A percentile compares a stretch with the other conserved stretches of the same genome.
phyloP scores from a whole-genome alignment of 2,329 filamentous ascomycete genomes.

The Hypoxylon sp. region DNA sequence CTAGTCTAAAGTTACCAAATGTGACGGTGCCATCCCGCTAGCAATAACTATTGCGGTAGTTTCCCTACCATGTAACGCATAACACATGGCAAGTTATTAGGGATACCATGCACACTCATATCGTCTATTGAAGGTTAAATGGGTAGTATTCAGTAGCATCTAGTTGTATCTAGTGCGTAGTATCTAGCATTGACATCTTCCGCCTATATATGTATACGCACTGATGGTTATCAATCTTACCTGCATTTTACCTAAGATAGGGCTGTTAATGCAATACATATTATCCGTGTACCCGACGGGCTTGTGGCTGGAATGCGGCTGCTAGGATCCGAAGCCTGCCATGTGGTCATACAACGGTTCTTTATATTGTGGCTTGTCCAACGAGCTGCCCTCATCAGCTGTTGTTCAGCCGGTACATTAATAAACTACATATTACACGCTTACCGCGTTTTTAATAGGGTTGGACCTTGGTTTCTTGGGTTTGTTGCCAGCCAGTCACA shows the following conservation, averaged over 20 bases:
- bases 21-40: conserved; percentile 47
- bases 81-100: conserved; percentile 43
- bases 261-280: conserved; percentile 39
- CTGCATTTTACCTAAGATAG: conserved; percentile 34
- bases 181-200: conserved; percentile 24
- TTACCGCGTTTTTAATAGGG: conserved; percentile 42
- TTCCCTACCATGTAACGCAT: conserved; percentile 46
- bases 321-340: conserved; percentile 36
- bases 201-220: conserved; percentile 15
- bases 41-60: conserved; percentile 42
- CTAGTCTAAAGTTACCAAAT: conserved; percentile 41
- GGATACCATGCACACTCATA: conserved; percentile 23
- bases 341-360: conserved; percentile 47
- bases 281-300: conserved; percentile 32
- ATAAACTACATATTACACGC: conserved; percentile 41
- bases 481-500: conserved; percentile 35
- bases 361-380: conserved; percentile 46
- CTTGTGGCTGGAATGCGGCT: conserved; percentile 45
- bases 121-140: conserved; percentile 21
- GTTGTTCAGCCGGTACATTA: conserved; percentile 35
- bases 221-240: conserved; percentile 16
- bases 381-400: conserved; percentile 25
- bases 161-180: too few relatives aligned
- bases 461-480: conserved; percentile 32
- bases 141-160: conserved; percentile 22